A percentile compares a stretch with the other conserved stretches of the same genome.
Evolutionary conservation across 805 yeast genomes (phyloP).

Genomic region (Sporopachydermia lactativora): DNA sequence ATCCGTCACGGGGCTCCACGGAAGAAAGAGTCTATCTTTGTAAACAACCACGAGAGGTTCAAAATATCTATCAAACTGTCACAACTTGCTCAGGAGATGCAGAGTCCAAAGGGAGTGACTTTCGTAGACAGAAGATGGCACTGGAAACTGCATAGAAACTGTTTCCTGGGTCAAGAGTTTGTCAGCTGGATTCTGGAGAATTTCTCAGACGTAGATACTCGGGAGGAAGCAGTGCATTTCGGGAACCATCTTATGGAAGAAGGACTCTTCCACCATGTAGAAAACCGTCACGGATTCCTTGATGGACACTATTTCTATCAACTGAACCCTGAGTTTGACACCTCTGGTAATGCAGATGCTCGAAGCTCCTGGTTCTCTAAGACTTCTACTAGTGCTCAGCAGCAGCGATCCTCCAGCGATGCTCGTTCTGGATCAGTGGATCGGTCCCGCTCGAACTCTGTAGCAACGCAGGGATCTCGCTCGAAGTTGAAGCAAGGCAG

Average conservation of each 20-base stretch:
- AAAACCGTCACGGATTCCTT: conserved; percentile 64
- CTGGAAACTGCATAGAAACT: conserved; percentile 57
- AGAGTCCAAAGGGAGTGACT: conserved; percentile 46
- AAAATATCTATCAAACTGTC: conserved; percentile 34
- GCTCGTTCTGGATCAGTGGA: background rate
- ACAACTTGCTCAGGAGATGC: conserved; percentile 51
- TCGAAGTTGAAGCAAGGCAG: conserved; percentile 8
- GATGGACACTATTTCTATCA: conserved; percentile 92
- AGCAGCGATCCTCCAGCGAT: background rate
- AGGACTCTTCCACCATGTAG: conserved; percentile 70
- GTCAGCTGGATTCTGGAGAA: conserved; percentile 76
- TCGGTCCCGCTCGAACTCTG: conserved; percentile 8
- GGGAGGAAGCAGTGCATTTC: conserved; percentile 71
- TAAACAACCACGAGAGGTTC: conserved; percentile 21
- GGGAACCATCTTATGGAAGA: conserved; percentile 68
- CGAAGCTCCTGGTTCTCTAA: background rate
- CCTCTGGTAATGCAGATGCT: background rate
- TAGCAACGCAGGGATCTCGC: conserved; percentile 4
- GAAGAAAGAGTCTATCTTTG: conserved; percentile 23
- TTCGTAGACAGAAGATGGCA: conserved; percentile 86
- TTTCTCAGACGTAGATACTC: conserved; percentile 62
- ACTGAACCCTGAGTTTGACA: conserved; percentile 39
- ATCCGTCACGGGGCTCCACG: conserved; percentile 14
- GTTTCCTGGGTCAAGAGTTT: conserved; percentile 75
- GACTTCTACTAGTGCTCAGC: no score